phyloP scores from a whole-genome alignment of 176 grass and related monocot species.

The Eleusine indica region DNA sequence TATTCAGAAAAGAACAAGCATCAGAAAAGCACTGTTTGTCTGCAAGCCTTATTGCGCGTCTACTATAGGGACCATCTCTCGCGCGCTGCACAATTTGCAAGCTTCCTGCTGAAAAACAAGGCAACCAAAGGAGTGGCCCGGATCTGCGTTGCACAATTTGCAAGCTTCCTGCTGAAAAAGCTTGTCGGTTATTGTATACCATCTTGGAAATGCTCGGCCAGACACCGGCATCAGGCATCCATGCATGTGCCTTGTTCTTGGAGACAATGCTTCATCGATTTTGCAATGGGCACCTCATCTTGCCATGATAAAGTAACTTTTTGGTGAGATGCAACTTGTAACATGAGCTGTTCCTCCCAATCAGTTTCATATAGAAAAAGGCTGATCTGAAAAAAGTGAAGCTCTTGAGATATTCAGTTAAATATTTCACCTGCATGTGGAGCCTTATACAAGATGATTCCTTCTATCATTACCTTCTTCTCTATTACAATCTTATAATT shows the following conservation, averaged over 20 bases:
- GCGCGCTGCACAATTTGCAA: too few relatives aligned
- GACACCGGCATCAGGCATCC: slow-evolving; percentile 41
- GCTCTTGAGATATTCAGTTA: background rate
- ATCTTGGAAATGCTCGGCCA: slow-evolving; percentile 13
- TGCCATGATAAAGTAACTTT: slow-evolving; percentile 20
- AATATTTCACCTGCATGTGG: slow-evolving; percentile 13
- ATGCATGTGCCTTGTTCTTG: slow-evolving; percentile 43
- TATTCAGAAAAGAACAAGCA: too few relatives aligned
- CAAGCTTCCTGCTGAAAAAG: slow-evolving; percentile 12
- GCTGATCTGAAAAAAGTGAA: background rate
- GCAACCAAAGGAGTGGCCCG: background rate
- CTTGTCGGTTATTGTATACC: background rate
- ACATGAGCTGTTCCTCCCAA: slow-evolving; percentile 34
- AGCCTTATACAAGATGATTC: background rate
- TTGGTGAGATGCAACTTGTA: slow-evolving; percentile 21
- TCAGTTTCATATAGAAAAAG: background rate
- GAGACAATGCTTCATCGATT: slow-evolving; percentile 37
- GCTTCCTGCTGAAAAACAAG: too few relatives aligned
- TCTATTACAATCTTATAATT: background rate
- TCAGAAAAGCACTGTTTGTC: background rate
- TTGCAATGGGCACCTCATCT: slow-evolving; percentile 23
- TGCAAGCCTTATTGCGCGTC: background rate
- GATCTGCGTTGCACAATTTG: slow-evolving; percentile 3
- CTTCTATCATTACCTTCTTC: background rate
- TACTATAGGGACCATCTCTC: background rate